Evolutionary conservation across 495 filamentous ascomycete genomes (phyloP), one percentile per base, ranked within the genome.

Genomic region (Terfezia claveryi): DNA sequence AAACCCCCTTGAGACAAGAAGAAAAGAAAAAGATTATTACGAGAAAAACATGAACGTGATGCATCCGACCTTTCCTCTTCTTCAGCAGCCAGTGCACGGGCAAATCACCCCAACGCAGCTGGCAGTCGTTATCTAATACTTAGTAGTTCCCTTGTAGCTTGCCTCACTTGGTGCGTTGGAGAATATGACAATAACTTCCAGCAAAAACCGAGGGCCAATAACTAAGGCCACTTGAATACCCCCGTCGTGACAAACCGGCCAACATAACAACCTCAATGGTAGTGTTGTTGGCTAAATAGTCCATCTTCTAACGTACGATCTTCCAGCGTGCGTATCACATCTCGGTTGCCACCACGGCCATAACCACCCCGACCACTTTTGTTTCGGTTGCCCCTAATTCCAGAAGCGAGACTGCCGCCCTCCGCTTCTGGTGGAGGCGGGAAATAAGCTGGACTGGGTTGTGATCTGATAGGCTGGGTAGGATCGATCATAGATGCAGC

Each of bases 401-500:
- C 74, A 44, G 71, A 8, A n/a, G 6, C 50, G 27, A 4, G 1
- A 51, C 2, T 60, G 8, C 70, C 67, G 3, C 61, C 76, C 49
- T 82, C 76, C 8, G 87, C 88, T 58, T 94, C 91, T 2, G 85
- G 77, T n/a, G 88, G 88, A 9, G 91, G 91, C 14, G 91, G 92
- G 61, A 95, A 96, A 67, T 99, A 99, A 8, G 92, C 92, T 2
- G 92, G 92, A 56, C 87, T 94, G 7, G 92, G 92, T 64, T 99
- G 92, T 41, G 94, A 68, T 49, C 92, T 75, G 63, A 99, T 96
- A 0, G 92, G 92, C 37, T 87, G 85, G 56, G 78, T 95, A 6
- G 92, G 92, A 64, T 99, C 89, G 52, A 99, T 79, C 67, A 95
- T 91, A 64, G 86, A 93, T 10, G 88, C 88, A n/a, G 96, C 91